Percentiles rank a stretch among this genome's conserved stretches.
Evolutionary conservation across 2,329 filamentous ascomycete species (phyloP).

Genomic region (Lachnellula hyalina): DNA sequence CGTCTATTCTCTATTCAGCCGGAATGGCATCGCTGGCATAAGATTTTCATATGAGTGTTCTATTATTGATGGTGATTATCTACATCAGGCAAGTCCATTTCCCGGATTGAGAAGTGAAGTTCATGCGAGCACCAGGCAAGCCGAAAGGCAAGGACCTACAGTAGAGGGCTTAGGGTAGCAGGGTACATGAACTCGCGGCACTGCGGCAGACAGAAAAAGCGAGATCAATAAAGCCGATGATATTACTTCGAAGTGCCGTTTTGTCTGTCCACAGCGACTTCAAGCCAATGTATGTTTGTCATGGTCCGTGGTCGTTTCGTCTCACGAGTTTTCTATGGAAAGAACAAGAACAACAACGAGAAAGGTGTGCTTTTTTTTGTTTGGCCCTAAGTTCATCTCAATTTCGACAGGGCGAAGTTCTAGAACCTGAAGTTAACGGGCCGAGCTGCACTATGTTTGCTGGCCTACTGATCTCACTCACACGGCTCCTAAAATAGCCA

Average conservation of each 20-base stretch:
- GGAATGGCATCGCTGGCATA: slow-evolving; percentile 15
- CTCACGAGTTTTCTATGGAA: background rate
- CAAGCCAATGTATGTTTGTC: slow-evolving; percentile 2
- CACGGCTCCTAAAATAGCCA: slow-evolving; percentile 8
- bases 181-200: background rate
- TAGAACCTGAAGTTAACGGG: slow-evolving; percentile 4
- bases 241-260: too few relatives aligned
- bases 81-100: slow-evolving; percentile 17
- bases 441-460: slow-evolving; percentile 6
- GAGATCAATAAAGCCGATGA: too few relatives aligned
- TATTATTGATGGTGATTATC: slow-evolving; percentile 24
- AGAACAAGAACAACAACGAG: background rate
- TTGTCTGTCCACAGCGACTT: background rate
- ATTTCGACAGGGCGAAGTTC: slow-evolving; percentile 18
- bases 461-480: background rate
- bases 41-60: slow-evolving; percentile 23
- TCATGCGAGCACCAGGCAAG: slow-evolving; percentile 21
- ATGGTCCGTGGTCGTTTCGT: background rate
- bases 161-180: background rate
- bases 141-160: slow-evolving; percentile 4
- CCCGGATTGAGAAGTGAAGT: slow-evolving; percentile 17
- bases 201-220: too few relatives aligned
- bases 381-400: slow-evolving; percentile 23
- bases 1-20: slow-evolving; percentile 14
- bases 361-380: slow-evolving; percentile 10